These are phyloP conservation scores for Kurtzmaniella natalensis DNA, from an alignment of 1,139 yeast genomes.

Conservation along the genomic window DNA sequence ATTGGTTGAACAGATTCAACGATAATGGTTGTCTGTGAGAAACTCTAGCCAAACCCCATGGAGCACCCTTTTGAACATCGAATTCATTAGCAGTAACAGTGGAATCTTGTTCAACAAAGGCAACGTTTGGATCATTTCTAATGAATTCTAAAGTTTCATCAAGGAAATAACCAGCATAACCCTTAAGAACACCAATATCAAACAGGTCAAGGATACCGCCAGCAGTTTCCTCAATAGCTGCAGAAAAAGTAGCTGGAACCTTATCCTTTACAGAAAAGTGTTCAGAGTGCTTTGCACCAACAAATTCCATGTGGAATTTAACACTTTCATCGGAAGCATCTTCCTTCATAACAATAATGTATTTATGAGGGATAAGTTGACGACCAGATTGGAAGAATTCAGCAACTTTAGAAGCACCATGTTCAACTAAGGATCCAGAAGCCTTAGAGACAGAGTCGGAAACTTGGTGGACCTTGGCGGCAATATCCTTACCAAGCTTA, in stretches of 20 bases:
- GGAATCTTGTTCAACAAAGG: slow-evolving; percentile 77
- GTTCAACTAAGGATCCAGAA: slow-evolving; percentile 6
- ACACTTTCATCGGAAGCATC: slow-evolving; percentile 47
- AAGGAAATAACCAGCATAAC: slow-evolving; percentile 75
- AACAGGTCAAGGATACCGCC: slow-evolving; percentile 71
- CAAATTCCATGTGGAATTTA: slow-evolving; percentile 62
- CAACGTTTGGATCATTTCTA: slow-evolving; percentile 68
- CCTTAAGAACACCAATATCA: slow-evolving; percentile 52
- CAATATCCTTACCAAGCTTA: slow-evolving; percentile 11
- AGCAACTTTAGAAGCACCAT: slow-evolving; percentile 13
- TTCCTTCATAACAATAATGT: slow-evolving; percentile 70
- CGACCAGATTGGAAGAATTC: slow-evolving; percentile 29
- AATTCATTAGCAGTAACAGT: slow-evolving; percentile 64
- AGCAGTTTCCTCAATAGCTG: slow-evolving; percentile 28
- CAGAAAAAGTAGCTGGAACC: slow-evolving; percentile 37
- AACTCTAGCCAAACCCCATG: slow-evolving; percentile 95
- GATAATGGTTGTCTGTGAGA: slow-evolving; percentile 80
- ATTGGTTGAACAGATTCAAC: slow-evolving; percentile 79
- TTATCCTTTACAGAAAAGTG: slow-evolving; percentile 22
- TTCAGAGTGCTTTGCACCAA: slow-evolving; percentile 44
- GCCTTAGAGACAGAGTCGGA: slow-evolving; percentile 4
- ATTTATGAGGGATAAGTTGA: slow-evolving; percentile 66
- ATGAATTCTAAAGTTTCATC: slow-evolving; percentile 67
- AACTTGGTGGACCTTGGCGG: slow-evolving; percentile 5
- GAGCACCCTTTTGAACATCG: slow-evolving; percentile 73